Conservation (phyloP, 2,329 filamentous ascomycete genomes). For the Emergomyces orientalis region DNA sequence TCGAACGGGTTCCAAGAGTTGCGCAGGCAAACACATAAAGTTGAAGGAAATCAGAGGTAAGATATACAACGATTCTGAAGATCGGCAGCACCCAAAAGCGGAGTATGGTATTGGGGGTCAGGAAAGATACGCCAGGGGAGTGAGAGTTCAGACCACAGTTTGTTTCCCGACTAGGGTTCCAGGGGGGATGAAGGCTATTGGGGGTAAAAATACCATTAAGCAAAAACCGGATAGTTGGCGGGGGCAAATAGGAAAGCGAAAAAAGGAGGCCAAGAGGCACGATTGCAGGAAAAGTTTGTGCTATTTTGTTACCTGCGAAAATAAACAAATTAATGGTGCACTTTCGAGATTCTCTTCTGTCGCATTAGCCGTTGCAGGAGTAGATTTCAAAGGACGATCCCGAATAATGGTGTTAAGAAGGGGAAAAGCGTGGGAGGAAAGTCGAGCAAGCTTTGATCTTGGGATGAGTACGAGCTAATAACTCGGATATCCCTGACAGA, state of each 20-base stretch:
- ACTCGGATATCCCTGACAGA: conserved; percentile 8
- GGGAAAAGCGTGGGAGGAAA: conserved; percentile 1
- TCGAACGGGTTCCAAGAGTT: neutral
- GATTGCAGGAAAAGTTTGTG: conserved; percentile 1
- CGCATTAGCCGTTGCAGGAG: conserved; percentile 1
- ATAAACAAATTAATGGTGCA: conserved; percentile 1
- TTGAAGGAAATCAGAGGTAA: conserved; percentile 4
- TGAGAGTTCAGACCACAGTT: conserved; percentile 5
- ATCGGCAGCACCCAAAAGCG: conserved; percentile 6
- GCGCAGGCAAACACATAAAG: neutral
- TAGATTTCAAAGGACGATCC: conserved; percentile 5
- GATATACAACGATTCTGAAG: conserved; percentile 4
- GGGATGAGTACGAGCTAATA: conserved; percentile 2
- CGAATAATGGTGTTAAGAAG: conserved; percentile 5
- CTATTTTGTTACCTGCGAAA: conserved; percentile 7
- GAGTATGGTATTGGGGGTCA: neutral
- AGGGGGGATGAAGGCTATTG: neutral
- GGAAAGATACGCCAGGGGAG: conserved; percentile 3
- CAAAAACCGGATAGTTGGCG: neutral
- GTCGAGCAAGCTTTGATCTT: conserved; percentile 10
- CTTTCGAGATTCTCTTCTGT: neutral
- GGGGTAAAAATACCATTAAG: neutral
- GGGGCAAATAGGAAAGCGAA: neutral
- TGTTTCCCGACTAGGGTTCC: conserved; percentile 1
- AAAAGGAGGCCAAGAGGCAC: neutral